These are phyloP conservation scores for Avena insularis DNA, from an alignment of 176 grass and related monocot genomes.

Conservation along the genomic window DNA sequence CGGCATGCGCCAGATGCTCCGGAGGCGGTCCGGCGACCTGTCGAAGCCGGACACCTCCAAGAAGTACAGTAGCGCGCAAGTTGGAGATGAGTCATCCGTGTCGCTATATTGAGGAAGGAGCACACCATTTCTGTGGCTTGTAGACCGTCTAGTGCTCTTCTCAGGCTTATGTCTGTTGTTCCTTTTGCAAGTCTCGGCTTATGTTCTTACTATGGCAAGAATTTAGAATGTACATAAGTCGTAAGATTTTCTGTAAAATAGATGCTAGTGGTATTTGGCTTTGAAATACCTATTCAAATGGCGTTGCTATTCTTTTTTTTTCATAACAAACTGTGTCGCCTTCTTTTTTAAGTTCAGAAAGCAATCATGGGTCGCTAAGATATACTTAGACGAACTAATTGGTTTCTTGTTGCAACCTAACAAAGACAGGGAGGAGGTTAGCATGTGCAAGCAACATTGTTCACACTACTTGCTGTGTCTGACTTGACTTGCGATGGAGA, in stretches of 20 bases:
- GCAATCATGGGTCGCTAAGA: constrained; percentile 50
- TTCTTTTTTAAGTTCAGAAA: constrained; percentile 36
- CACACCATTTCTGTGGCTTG: constrained; percentile 39
- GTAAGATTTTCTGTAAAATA: constrained; percentile 50
- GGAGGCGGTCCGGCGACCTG: constrained; percentile 67
- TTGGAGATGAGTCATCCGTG: constrained; percentile 57
- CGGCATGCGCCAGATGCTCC: constrained; percentile 85
- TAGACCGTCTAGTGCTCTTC: constrained; percentile 33
- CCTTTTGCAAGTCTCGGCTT: constrained; percentile 45
- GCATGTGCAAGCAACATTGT: constrained; percentile 54
- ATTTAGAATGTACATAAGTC: constrained; percentile 65
- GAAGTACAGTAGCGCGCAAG: constrained; percentile 64
- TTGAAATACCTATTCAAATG: constrained; percentile 1
- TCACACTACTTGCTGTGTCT: constrained; percentile 38
- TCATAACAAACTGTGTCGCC: not conserved
- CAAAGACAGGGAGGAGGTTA: constrained; percentile 39
- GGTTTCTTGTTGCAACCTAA: constrained; percentile 49
- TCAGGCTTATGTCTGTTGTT: constrained; percentile 33
- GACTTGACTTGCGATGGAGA: constrained; percentile 44
- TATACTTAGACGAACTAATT: constrained; percentile 38
- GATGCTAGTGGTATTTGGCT: constrained; percentile 41
- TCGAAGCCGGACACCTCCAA: constrained; percentile 51
- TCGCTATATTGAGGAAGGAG: constrained; percentile 54
- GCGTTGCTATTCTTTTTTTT: not conserved
- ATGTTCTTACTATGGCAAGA: constrained; percentile 44